Evolutionary conservation across 352 stramenopile genomes (phyloP).

Genomic region (Pythium vanterpoolii): DNA sequence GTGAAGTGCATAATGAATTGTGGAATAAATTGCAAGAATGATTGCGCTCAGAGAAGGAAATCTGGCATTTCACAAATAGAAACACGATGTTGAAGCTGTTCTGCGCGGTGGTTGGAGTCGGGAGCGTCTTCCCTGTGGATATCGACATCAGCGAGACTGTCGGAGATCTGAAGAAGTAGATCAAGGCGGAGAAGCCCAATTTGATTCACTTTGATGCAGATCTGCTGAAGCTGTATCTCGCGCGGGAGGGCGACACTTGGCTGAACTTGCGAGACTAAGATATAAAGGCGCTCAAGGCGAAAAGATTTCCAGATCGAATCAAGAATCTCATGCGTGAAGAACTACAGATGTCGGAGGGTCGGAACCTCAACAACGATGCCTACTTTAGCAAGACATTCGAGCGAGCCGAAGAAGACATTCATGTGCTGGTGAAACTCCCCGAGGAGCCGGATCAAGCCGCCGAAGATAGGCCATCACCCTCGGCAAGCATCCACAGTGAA

Average conservation of each 20-base stretch:
- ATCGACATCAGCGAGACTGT: slow-evolving; percentile 20
- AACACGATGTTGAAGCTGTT: slow-evolving; percentile 23
- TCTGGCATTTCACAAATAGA: slow-evolving; percentile 11
- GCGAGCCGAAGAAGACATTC: slow-evolving; percentile 14
- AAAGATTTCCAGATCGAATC: slow-evolving; percentile 7
- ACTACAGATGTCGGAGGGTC: slow-evolving; percentile 8
- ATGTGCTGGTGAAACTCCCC: slow-evolving; percentile 24
- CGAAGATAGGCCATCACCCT: slow-evolving; percentile 14
- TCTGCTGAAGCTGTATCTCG: slow-evolving; percentile 30
- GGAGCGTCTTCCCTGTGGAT: slow-evolving; percentile 22
- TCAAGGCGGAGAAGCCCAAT: slow-evolving; percentile 22
- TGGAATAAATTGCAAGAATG: slow-evolving; percentile 1
- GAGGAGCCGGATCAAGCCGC: slow-evolving; percentile 7
- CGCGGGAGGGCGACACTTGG: slow-evolving; percentile 18
- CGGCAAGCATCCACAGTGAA: slow-evolving; percentile 21
- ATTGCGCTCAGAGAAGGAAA: slow-evolving; percentile 9
- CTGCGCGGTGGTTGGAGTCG: slow-evolving; percentile 21
- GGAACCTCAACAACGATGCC: slow-evolving; percentile 16
- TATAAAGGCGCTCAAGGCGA: slow-evolving; percentile 8
- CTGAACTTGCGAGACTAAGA: slow-evolving; percentile 14
- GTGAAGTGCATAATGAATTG: not conserved
- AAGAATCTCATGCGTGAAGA: slow-evolving; percentile 23
- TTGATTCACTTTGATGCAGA: not conserved
- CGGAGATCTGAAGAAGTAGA: slow-evolving; percentile 27
- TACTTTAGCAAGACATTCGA: slow-evolving; percentile 24